phyloP scores from a whole-genome alignment of 2,329 filamentous ascomycete species.

The Canariomyces notabilis region DNA sequence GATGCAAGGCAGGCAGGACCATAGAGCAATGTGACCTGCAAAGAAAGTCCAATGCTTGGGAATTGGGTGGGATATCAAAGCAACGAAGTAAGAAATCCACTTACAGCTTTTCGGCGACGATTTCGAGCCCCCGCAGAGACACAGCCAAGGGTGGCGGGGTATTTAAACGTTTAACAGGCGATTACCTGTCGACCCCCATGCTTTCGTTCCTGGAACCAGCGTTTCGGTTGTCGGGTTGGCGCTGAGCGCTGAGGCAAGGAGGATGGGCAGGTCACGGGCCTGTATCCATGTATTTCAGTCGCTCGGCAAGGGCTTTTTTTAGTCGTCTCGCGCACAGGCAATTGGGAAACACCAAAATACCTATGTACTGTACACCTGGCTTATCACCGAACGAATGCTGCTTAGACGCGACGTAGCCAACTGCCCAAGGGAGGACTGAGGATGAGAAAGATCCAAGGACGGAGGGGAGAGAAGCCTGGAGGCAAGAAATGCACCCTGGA shows the following conservation, averaged over 20 bases:
- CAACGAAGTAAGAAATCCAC: neutral
- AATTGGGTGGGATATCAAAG: neutral
- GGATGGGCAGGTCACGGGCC: neutral
- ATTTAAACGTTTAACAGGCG: neutral
- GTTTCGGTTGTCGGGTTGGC: neutral
- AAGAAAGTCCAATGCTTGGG: neutral
- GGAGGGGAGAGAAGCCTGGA: constrained; percentile 14
- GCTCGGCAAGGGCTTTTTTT: neutral
- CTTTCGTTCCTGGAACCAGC: neutral
- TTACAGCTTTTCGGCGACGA: neutral
- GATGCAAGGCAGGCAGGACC: neutral
- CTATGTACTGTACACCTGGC: too few species aligned
- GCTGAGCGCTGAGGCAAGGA: too few species aligned
- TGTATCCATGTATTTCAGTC: too few species aligned
- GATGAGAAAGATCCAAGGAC: constrained; percentile 3
- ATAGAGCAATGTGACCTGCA: constrained; percentile 9
- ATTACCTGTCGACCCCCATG: neutral
- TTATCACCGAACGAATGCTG: too few species aligned
- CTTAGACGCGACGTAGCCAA: too few species aligned
- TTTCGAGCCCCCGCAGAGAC: neutral
- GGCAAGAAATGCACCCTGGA: constrained; percentile 10
- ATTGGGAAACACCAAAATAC: too few species aligned
- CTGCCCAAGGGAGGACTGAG: neutral
- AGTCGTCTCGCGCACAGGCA: too few species aligned
- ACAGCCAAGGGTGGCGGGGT: neutral